Evolutionary conservation across 805 yeast species (phyloP).

Genomic region (Zygosaccharomyces pseudorouxii): DNA sequence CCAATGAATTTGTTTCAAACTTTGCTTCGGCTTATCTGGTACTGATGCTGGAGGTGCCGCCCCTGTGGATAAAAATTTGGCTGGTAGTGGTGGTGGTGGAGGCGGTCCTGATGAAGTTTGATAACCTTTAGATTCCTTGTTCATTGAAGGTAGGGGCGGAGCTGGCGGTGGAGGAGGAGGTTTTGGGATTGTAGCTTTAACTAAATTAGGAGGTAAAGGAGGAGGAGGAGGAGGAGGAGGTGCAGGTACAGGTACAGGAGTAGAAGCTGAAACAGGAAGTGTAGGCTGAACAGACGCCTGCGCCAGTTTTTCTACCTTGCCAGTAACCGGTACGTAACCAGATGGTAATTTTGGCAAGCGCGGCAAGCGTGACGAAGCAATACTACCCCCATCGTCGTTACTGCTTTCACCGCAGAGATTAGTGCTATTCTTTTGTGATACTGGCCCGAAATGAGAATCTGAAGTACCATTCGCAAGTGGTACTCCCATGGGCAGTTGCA

Average conservation of each 20-base stretch:
- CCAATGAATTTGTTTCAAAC: constrained; percentile 79
- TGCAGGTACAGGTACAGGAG: constrained; percentile 14
- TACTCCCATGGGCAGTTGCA: background rate
- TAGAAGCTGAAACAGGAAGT: constrained; percentile 10
- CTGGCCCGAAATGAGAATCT: background rate
- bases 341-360: background rate
- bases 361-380: background rate
- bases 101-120: constrained; percentile 33
- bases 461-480: background rate
- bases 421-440: background rate
- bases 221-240: constrained; percentile 29
- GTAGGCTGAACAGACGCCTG: too few species aligned
- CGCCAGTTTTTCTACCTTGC: background rate
- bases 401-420: background rate
- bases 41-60: constrained; percentile 35
- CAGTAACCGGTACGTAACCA: background rate
- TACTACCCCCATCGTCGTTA: background rate
- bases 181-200: constrained; percentile 10
- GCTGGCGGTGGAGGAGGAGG: constrained; percentile 33
- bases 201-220: constrained; percentile 10
- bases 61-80: constrained; percentile 33
- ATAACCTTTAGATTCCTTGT: constrained; percentile 21
- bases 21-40: constrained; percentile 44
- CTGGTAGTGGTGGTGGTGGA: constrained; percentile 35
- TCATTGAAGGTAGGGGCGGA: constrained; percentile 31